These are phyloP conservation scores for Hygrophorus russula DNA, from an alignment of 768 basidiomycete genomes.

Conservation along the genomic window DNA sequence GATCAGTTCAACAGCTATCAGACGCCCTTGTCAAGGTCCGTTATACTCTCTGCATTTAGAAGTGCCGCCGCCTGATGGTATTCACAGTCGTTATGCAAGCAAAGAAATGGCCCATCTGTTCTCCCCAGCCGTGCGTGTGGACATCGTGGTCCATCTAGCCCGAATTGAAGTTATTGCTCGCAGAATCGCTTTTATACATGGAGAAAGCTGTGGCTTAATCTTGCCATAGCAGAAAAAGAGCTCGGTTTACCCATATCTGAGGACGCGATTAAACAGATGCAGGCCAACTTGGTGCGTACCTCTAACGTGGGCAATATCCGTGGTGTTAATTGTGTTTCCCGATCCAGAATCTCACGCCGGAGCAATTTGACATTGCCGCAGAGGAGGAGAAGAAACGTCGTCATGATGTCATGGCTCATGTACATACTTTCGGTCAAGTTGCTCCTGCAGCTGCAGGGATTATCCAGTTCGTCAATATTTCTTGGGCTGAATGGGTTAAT, in stretches of 20 bases:
- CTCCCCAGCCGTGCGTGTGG: constrained; percentile 68
- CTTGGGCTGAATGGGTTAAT: background rate
- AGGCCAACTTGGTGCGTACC: constrained; percentile 66
- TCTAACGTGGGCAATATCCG: background rate
- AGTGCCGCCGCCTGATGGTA: background rate
- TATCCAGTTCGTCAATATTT: constrained; percentile 58
- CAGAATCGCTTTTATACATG: constrained; percentile 95
- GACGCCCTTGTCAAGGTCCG: constrained; percentile 70
- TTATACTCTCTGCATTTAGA: background rate
- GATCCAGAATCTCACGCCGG: constrained; percentile 63
- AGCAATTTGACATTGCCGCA: constrained; percentile 88
- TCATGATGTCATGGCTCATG: constrained; percentile 99
- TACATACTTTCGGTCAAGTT: constrained; percentile 90
- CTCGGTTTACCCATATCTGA: constrained; percentile 85
- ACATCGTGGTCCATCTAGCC: background rate
- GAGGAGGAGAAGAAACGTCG: constrained; percentile 93
- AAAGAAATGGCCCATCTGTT: constrained; percentile 98
- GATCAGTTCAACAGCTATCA: constrained; percentile 66
- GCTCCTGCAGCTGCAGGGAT: constrained; percentile 94
- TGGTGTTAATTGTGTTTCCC: background rate
- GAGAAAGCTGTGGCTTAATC: constrained; percentile 91
- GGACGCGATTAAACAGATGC: constrained; percentile 91
- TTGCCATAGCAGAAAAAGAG: constrained; percentile 94
- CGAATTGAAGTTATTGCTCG: background rate
- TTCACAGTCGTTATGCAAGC: constrained; percentile 87